Conservation (phyloP, 2,329 filamentous ascomycete genomes). For the Aphanoascus verrucosus region DNA sequence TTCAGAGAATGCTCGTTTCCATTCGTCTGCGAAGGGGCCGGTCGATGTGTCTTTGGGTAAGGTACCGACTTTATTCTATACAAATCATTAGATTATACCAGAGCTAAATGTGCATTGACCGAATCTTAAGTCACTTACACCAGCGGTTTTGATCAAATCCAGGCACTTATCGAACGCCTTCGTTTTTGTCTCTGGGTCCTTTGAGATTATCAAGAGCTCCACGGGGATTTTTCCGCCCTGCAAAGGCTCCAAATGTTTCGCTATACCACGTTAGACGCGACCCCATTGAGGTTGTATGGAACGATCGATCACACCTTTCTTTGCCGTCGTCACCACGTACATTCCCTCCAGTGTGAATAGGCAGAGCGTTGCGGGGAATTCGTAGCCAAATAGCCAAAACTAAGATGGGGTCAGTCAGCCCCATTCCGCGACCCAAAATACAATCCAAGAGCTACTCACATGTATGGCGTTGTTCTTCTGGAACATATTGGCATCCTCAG, state of each 20-base stretch:
- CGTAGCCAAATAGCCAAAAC: constrained; percentile 98
- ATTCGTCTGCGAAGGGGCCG: constrained; percentile 90
- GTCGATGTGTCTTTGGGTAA: constrained; percentile 72
- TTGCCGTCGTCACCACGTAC: constrained; percentile 88
- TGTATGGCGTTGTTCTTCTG: constrained; percentile 96
- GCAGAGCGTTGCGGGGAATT: constrained; percentile 93
- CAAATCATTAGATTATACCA: constrained; percentile 11
- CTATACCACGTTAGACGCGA: constrained; percentile 37
- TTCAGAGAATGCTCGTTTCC: constrained; percentile 72
- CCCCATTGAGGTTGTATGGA: constrained; percentile 24
- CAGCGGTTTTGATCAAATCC: constrained; percentile 76
- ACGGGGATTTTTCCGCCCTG: constrained; percentile 87
- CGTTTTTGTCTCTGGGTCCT: constrained; percentile 82
- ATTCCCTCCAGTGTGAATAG: constrained; percentile 79
- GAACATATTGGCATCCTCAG: constrained; percentile 74
- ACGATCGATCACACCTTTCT: constrained; percentile 64
- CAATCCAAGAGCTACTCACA: constrained; percentile 44
- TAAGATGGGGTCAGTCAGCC: constrained; percentile 31
- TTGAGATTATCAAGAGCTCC: constrained; percentile 82
- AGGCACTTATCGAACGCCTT: constrained; percentile 78
- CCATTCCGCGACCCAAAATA: not conserved
- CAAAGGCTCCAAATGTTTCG: constrained; percentile 82
- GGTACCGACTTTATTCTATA: constrained; percentile 76
- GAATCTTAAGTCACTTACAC: constrained; percentile 50
- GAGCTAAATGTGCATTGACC: not conserved